Conservation (phyloP, 306 rosid genomes). For the Boehmeria nivea region DNA sequence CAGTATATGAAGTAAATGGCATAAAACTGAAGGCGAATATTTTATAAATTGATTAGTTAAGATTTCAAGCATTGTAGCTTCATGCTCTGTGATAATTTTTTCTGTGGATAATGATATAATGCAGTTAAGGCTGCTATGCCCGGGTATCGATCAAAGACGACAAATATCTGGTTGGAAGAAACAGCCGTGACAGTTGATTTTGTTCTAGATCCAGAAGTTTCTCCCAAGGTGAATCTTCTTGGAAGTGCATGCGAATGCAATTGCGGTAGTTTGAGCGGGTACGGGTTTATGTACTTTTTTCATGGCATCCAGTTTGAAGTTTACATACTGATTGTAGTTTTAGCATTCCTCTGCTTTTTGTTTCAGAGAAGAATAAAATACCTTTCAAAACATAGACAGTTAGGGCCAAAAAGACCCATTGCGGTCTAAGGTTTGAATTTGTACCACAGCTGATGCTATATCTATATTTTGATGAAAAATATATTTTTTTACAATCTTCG, state of each 20-base stretch:
- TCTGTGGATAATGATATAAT: slow-evolving; percentile 12
- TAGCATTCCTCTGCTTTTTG: slow-evolving; percentile 57
- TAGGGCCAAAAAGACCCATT: slow-evolving; percentile 36
- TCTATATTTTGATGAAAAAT: too few species aligned
- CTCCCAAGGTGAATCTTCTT: slow-evolving; percentile 29
- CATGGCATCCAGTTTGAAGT: slow-evolving; percentile 48
- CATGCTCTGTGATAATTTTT: neutral
- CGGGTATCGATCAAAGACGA: slow-evolving; percentile 74
- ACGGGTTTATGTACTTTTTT: slow-evolving; percentile 35
- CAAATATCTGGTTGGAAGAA: slow-evolving; percentile 64
- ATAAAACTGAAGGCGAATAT: too few species aligned
- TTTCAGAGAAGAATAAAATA: slow-evolving; percentile 43
- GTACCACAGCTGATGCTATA: too few species aligned
- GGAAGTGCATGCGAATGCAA: slow-evolving; percentile 46
- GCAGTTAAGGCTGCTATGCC: slow-evolving; percentile 63
- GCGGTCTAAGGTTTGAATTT: slow-evolving; percentile 26
- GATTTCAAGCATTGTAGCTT: too few species aligned
- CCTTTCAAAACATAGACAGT: slow-evolving; percentile 42
- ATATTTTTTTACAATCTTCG: too few species aligned
- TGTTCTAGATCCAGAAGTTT: slow-evolving; percentile 64
- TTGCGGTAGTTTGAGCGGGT: slow-evolving; percentile 33
- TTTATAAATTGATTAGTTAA: too few species aligned
- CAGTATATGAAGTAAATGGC: too few species aligned
- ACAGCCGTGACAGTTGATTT: slow-evolving; percentile 69
- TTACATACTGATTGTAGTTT: slow-evolving; percentile 38